Evolutionary conservation across 2,329 filamentous ascomycete genomes (phyloP).

Genomic region (Ceratocystis huliohia): DNA sequence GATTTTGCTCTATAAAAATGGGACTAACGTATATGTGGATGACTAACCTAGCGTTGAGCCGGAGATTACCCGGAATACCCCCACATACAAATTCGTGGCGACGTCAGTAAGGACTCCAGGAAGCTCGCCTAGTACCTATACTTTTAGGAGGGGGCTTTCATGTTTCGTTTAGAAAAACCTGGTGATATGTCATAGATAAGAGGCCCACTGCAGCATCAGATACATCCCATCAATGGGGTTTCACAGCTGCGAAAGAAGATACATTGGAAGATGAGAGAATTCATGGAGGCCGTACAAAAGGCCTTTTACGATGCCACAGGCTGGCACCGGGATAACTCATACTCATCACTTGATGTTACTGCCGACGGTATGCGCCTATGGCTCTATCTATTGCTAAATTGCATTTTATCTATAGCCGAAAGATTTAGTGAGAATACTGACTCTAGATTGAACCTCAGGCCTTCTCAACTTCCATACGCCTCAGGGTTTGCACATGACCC

Average conservation of each 20-base stretch:
- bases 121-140: not conserved
- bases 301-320: conserved; percentile 76
- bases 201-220: not conserved
- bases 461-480: conserved; percentile 83
- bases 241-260: conserved; percentile 21
- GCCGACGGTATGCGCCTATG: conserved; percentile 49
- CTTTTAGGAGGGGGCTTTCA: not conserved
- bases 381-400: not conserved
- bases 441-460: conserved; percentile 35
- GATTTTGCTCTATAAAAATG: not conserved
- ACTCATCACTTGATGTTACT: conserved; percentile 72
- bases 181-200: not conserved
- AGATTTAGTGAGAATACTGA: not conserved
- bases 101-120: not conserved
- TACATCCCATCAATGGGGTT: not conserved
- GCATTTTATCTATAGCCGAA: too few relatives aligned
- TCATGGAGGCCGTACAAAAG: conserved; percentile 93
- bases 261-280: conserved; percentile 60
- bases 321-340: conserved; percentile 88
- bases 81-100: not conserved
- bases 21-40: not conserved
- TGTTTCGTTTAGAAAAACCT: not conserved
- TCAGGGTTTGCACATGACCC: conserved; percentile 66
- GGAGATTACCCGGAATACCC: not conserved
- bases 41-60: not conserved